These are phyloP conservation scores for Solanum infundibuliforme DNA, from an alignment of 257 asterid species.

Conservation along the genomic window DNA sequence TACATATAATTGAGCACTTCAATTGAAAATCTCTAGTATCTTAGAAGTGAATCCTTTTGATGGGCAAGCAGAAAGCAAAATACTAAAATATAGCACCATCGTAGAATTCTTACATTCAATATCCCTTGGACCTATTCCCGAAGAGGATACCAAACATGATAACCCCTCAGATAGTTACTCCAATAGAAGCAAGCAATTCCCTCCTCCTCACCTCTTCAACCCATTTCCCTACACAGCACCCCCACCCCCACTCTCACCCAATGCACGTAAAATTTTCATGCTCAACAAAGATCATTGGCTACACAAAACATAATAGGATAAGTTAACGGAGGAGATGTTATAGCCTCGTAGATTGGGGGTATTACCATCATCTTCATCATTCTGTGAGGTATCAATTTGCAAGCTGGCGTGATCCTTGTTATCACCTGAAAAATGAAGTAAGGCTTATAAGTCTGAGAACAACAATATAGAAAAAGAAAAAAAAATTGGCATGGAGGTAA, in stretches of 20 bases:
- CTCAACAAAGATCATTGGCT: neutral
- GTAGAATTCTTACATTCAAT: neutral
- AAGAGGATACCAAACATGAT: neutral
- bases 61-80: neutral
- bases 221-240: neutral
- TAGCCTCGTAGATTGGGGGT: neutral
- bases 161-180: neutral
- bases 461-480: neutral
- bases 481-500: neutral
- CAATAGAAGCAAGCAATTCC: neutral
- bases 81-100: neutral
- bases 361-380: constrained; percentile 50
- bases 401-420: constrained; percentile 9
- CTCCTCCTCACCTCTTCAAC: neutral
- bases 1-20: neutral
- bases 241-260: neutral
- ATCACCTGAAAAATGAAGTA: constrained; percentile 10
- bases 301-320: neutral
- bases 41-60: neutral
- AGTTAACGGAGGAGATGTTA: neutral
- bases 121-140: neutral
- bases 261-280: neutral
- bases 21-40: neutral
- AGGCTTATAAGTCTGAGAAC: neutral
- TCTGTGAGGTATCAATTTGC: constrained; percentile 17